phyloP scores from a whole-genome alignment of 305 asterid species.

The Rubia balearica region DNA sequence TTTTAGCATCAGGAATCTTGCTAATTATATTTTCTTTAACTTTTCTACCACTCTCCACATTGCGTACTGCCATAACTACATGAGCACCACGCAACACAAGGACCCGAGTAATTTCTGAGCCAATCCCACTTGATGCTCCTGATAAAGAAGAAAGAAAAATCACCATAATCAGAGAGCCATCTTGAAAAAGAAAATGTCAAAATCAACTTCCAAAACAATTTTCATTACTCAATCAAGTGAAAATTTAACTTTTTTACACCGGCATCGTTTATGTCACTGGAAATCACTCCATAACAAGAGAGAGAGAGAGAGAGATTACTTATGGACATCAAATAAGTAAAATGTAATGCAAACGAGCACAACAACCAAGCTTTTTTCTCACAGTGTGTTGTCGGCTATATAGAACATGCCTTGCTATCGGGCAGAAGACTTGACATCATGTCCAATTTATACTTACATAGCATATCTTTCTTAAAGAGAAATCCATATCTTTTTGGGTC shows the following conservation, averaged over 20 bases:
- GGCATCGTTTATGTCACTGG: not conserved
- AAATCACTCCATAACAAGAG: not conserved
- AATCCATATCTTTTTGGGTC: not conserved
- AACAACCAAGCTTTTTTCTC: not conserved
- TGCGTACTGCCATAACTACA: constrained; percentile 17
- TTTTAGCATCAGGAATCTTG: constrained; percentile 9
- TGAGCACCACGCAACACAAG: constrained; percentile 15
- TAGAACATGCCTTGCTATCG: not conserved
- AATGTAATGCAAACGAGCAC: not conserved
- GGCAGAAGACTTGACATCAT: not conserved
- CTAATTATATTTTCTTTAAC: constrained; percentile 13
- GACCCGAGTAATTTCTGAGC: constrained; percentile 16
- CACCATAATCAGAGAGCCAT: not conserved
- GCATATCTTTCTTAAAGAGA: not conserved
- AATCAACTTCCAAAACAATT: not conserved
- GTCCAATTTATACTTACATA: not conserved
- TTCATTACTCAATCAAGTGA: not conserved
- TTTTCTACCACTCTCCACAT: constrained; percentile 10
- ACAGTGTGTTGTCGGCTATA: not conserved
- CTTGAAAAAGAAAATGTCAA: not conserved
- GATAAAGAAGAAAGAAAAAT: not conserved
- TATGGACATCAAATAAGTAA: not conserved
- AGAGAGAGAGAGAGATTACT: not conserved
- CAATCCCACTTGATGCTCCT: constrained; percentile 20
- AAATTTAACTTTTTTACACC: not conserved